Base-by-base conservation (phyloP, 768 basidiomycete genomes). In the Saitozyma sp. region DNA sequence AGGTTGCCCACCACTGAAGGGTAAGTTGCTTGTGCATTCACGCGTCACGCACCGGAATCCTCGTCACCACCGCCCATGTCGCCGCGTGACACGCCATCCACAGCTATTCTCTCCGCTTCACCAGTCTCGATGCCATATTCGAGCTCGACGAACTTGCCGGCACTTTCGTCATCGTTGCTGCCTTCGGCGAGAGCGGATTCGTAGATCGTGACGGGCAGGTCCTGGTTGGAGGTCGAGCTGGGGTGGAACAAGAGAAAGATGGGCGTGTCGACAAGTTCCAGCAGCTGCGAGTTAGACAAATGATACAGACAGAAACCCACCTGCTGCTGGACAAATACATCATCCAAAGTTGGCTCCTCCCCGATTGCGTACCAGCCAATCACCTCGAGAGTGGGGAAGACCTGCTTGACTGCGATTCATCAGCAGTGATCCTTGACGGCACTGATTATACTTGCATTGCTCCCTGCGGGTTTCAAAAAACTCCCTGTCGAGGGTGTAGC, bases 301-400 rank as follows among this genome's bases (percentile, higher is more conserved):
- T 37, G 20, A 3, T 8, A 14, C 20, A 20, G 13, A 50, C 29
- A 16, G 14, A 7, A 17, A 59, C 79, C 43, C 62, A 88, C 93
- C 83, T 96, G 92, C 76, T 90, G 87, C 76, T 97, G 92, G 16
- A 98, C 83, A 1, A 85, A 83, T 50, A 92, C 87, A 72, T 98
- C 92, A 17, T 82, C 82, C n/a, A 84, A 72, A 1, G 87, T 87
- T 0, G 92, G 92, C 10, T 83, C 81, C n/a, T 84, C 77, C 14
- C 91, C 88, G 50, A 94, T 87, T 0, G 90, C 90, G 80, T 99
- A 99, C 96, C 96, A 99, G 8, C 96, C 96, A 55, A 99, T 90
- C 74, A 99, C 88, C 75, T 98, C 96, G 41, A 98, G 84, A 0
- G 93, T 92, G 10, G 96, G 96, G 79, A 99, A 98, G 19, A 98